Evolutionary conservation across 371 early-diverging fungal species (phyloP), one percentile per base, ranked within the genome.

Genomic region (Basidiobolus meristosporus): DNA sequence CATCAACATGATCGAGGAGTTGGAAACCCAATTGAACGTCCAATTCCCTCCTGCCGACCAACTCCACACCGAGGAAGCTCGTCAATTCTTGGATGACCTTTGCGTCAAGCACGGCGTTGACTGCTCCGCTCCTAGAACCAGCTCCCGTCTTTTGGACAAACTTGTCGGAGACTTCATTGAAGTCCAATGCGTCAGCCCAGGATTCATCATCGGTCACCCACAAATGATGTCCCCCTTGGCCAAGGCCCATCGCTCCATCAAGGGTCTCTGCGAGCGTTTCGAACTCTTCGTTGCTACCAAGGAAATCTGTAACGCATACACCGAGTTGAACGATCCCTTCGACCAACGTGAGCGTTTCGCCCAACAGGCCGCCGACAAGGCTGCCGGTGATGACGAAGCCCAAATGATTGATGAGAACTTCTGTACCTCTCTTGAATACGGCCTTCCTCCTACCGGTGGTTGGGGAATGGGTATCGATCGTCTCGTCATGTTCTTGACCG

Each of bases 381-480:
- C 45, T 21, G 29, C 30, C 26, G 52, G 56, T 11, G 52, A 61
- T 31, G 55, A 51, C 21, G 60, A 57, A 37, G 60, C 52, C 1
- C 55, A 55, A 45, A 55, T 50, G 26, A 60, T 63, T 50, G 96
- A 98, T 50, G 67, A 70, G 28, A 80, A 73, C 9, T 98, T 91
- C 46, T 85, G 85, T 53, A 64, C 68, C 12, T 91, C 91, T 11
- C 60, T 98, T 3, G 96, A 97, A 50, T 91, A 83, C 53, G 98
- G 87, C 0, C 59, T 98, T 14, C 95, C 98, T 2, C 98, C 98
- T 17, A 97, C 98, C 7, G 96, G 75, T 17, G 98, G 98, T 7
- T 98, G 95, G 92, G 98, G 98, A 2, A 78, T 98, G 65, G 98
- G 98, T 11, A 68, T 98, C 6, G 98, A 98, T 59, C 70, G 98